A percentile compares a stretch with the other conserved stretches of the same genome.
phyloP scores from a whole-genome alignment of 805 yeast species.

The Yarrowia alimentaria region DNA sequence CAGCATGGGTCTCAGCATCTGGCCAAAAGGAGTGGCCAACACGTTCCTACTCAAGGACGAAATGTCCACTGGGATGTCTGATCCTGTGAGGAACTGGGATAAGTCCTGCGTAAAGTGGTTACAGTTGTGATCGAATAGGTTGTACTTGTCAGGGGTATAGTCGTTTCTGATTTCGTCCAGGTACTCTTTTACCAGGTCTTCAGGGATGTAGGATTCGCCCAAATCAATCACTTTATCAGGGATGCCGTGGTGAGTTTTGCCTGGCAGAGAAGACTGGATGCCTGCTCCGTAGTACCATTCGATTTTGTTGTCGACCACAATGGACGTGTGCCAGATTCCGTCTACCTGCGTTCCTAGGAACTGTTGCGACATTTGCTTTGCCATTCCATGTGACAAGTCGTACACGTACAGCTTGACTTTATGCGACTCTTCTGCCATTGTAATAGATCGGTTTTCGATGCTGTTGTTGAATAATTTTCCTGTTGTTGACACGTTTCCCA shows the following conservation, averaged over 20 bases:
- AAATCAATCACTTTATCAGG: conserved; percentile 54
- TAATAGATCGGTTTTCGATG: neutral
- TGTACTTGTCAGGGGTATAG: conserved; percentile 51
- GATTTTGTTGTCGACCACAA: conserved; percentile 51
- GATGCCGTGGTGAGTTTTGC: conserved; percentile 56
- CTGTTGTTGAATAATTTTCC: too few relatives aligned
- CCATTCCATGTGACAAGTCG: conserved; percentile 63
- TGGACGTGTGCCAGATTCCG: conserved; percentile 65
- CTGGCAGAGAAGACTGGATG: conserved; percentile 50
- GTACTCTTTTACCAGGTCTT: conserved; percentile 54
- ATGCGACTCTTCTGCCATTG: conserved; percentile 30
- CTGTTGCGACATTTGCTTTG: conserved; percentile 50
- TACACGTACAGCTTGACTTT: conserved; percentile 59
- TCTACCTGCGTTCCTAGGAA: conserved; percentile 54
- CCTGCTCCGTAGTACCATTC: conserved; percentile 64
- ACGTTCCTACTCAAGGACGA: conserved; percentile 53
- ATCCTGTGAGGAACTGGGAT: conserved; percentile 57
- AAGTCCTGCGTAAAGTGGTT: conserved; percentile 63
- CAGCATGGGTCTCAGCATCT: conserved; percentile 45
- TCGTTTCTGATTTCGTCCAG: conserved; percentile 50
- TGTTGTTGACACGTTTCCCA: too few relatives aligned
- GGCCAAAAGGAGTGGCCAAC: conserved; percentile 52
- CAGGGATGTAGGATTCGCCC: conserved; percentile 53
- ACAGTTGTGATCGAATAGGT: conserved; percentile 62
- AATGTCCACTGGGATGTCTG: conserved; percentile 54